These are phyloP conservation scores for Plasmopara muralis DNA, from an alignment of 352 stramenopile species.

Conservation along the genomic window DNA sequence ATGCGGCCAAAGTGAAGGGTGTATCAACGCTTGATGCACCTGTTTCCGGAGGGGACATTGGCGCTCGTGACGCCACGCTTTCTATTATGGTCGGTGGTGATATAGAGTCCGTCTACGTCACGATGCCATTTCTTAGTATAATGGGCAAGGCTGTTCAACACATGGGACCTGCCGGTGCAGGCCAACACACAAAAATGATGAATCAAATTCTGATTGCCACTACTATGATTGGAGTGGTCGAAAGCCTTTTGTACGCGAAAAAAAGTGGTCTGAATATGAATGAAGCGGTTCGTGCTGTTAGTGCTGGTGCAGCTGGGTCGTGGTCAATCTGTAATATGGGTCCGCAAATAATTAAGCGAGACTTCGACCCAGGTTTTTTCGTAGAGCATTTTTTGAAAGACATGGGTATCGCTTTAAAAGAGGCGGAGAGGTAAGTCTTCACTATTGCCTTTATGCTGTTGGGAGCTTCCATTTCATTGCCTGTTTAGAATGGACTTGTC, in stretches of 20 bases:
- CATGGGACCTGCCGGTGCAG: constrained; percentile 76
- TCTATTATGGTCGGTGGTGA: constrained; percentile 90
- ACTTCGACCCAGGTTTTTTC: constrained; percentile 88
- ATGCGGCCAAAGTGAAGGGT: constrained; percentile 57
- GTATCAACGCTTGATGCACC: constrained; percentile 74
- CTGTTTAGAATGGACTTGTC: constrained; percentile 70
- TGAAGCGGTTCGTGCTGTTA: constrained; percentile 82
- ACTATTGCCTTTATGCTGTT: constrained; percentile 1
- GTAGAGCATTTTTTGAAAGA: constrained; percentile 91
- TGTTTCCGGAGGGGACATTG: constrained; percentile 84
- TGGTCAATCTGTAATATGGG: constrained; percentile 89
- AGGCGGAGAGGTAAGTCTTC: constrained; percentile 51
- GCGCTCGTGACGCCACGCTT: constrained; percentile 77
- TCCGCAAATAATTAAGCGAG: constrained; percentile 78
- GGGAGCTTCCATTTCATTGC: constrained; percentile 1
- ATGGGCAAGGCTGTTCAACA: constrained; percentile 88
- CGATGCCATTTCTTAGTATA: constrained; percentile 83
- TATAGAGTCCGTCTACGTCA: constrained; percentile 64
- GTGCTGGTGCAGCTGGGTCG: constrained; percentile 75
- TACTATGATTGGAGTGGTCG: constrained; percentile 86
- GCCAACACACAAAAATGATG: constrained; percentile 90
- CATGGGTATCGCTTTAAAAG: constrained; percentile 86
- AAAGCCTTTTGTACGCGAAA: constrained; percentile 86
- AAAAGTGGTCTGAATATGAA: constrained; percentile 82
- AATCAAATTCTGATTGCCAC: constrained; percentile 88